Percentiles rank a stretch among this genome's conserved stretches.
Evolutionary conservation across 2,329 filamentous ascomycete species (phyloP).

Genomic region (Cladophialophora chaetospira): DNA sequence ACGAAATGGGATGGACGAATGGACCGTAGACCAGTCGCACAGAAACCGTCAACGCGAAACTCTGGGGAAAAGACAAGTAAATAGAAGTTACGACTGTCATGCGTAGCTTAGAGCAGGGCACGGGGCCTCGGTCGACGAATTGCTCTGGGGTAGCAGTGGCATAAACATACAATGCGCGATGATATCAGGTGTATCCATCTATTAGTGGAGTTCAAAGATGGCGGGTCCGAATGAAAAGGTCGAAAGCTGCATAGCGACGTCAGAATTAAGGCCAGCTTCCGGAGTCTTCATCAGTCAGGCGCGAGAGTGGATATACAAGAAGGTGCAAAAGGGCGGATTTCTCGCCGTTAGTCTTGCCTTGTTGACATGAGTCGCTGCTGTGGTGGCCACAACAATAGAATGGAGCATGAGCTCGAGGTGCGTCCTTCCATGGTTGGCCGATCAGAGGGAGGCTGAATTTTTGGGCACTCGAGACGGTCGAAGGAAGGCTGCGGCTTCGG

Average conservation of each 20-base stretch:
- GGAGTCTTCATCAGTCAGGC: constrained; percentile 5
- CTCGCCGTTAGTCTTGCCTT: not conserved
- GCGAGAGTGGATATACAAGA: not conserved
- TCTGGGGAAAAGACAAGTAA: constrained; percentile 2
- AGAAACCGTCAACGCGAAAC: not conserved
- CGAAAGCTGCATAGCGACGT: constrained; percentile 9
- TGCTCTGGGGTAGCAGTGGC: not conserved
- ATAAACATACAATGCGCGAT: constrained; percentile 12
- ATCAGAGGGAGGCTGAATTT: too few relatives aligned
- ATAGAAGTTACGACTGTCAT: not conserved
- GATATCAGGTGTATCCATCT: constrained; percentile 23
- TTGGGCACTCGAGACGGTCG: not conserved
- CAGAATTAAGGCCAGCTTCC: constrained; percentile 3
- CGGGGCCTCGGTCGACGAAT: not conserved
- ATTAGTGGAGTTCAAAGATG: constrained; percentile 5
- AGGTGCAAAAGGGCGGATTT: not conserved
- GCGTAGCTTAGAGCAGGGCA: not conserved
- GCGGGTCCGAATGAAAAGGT: constrained; percentile 7
- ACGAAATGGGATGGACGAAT: not conserved
- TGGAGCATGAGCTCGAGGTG: too few relatives aligned
- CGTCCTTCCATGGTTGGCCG: not conserved
- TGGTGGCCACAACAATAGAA: too few relatives aligned
- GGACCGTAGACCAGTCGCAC: not conserved
- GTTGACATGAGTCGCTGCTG: too few relatives aligned
- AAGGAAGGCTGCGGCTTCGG: not conserved